Percentiles rank a stretch among this genome's conserved stretches.
These are phyloP conservation scores for Chlorella ohadii DNA, from an alignment of 139 green algal species.

Conservation along the genomic window DNA sequence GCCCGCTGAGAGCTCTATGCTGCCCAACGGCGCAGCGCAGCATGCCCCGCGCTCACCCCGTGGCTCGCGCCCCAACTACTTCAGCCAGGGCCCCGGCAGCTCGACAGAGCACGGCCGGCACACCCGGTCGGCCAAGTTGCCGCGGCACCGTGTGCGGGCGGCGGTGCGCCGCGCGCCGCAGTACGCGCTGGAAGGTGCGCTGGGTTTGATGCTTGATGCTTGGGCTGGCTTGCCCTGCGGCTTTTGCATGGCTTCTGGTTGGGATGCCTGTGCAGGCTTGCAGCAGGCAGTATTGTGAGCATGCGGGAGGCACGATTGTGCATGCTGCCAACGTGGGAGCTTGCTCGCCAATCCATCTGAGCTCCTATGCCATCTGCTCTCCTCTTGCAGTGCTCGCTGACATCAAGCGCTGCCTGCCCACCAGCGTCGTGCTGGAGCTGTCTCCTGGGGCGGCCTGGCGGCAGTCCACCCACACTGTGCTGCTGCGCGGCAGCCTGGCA, in stretches of 20 bases:
- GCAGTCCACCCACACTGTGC: constrained; percentile 34
- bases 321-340: too few relatives aligned
- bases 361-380: not conserved
- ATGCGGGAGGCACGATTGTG: too few relatives aligned
- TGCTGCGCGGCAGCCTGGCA: constrained; percentile 28
- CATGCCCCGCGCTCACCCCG: too few relatives aligned
- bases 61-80: not conserved
- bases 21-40: not conserved
- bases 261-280: too few relatives aligned
- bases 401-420: constrained; percentile 43
- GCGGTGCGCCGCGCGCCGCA: constrained; percentile 5
- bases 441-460: constrained; percentile 11
- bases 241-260: too few relatives aligned
- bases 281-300: too few relatives aligned
- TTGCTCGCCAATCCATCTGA: too few relatives aligned
- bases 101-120: constrained; percentile 13
- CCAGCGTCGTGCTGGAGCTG: constrained; percentile 47
- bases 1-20: too few relatives aligned
- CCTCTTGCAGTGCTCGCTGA: constrained; percentile 12
- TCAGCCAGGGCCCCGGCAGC: not conserved
- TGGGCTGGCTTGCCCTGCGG: too few relatives aligned
- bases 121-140: not conserved
- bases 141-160: not conserved
- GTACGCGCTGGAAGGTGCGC: constrained; percentile 9
- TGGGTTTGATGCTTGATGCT: not conserved